Evolutionary conservation across 148 eudicot species (phyloP).

Genomic region (Spergularia marina): DNA sequence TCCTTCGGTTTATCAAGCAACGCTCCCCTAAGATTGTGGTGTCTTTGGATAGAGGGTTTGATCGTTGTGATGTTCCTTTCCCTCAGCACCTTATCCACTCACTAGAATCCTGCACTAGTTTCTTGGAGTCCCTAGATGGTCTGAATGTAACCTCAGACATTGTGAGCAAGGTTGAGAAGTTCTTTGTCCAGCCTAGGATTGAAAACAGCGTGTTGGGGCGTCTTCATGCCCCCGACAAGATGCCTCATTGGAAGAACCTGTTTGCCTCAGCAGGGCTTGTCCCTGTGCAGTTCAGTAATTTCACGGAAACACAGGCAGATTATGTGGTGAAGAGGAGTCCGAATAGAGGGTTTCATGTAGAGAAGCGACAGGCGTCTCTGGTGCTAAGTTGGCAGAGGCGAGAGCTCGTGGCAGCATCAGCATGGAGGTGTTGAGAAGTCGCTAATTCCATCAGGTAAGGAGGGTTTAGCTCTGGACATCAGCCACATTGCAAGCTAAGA

Average conservation of each 20-base stretch:
- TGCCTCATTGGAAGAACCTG: constrained; percentile 79
- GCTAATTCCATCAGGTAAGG: constrained; percentile 19
- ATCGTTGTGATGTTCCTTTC: constrained; percentile 70
- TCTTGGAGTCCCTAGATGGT: constrained; percentile 85
- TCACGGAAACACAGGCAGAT: constrained; percentile 85
- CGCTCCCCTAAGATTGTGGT: constrained; percentile 72
- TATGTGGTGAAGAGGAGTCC: constrained; percentile 82
- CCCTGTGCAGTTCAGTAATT: constrained; percentile 66
- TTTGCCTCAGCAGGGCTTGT: constrained; percentile 65
- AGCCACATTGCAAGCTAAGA: constrained; percentile 18
- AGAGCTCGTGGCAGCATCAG: constrained; percentile 83
- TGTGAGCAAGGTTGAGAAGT: constrained; percentile 70
- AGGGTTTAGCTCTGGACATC: constrained; percentile 23
- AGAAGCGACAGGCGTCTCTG: constrained; percentile 77
- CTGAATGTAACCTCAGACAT: constrained; percentile 64
- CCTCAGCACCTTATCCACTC: constrained; percentile 72
- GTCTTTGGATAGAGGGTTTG: constrained; percentile 74
- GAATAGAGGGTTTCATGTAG: constrained; percentile 72
- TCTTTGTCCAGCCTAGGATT: constrained; percentile 68
- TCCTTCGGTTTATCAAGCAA: constrained; percentile 70
- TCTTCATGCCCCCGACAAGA: constrained; percentile 56
- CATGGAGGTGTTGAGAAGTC: constrained; percentile 75
- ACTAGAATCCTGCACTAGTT: constrained; percentile 63
- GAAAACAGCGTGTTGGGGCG: constrained; percentile 72
- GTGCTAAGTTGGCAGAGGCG: constrained; percentile 83